A percentile compares a stretch with the other conserved stretches of the same genome.
phyloP scores from a whole-genome alignment of 2,329 filamentous ascomycete species.

The Aureobasidium sp. region DNA sequence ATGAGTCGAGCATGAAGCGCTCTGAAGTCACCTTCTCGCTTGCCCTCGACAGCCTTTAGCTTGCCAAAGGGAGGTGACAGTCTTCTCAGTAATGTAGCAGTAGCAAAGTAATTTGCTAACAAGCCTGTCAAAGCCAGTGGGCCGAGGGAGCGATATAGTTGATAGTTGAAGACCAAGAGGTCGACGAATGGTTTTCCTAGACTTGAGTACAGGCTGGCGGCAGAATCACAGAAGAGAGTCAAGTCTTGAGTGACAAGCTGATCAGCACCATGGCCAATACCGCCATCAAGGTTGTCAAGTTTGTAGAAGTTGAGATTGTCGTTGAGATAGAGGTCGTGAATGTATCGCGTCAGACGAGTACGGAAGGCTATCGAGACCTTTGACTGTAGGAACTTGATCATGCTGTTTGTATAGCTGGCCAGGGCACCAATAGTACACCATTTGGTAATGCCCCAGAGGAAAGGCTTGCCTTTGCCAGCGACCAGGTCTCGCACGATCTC shows the following conservation, averaged over 20 bases:
- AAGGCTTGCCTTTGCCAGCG: conserved; percentile 82
- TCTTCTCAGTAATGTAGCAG: conserved; percentile 77
- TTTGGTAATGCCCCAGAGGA: conserved; percentile 82
- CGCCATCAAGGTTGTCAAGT: conserved; percentile 83
- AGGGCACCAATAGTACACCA: conserved; percentile 93
- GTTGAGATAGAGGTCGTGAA: conserved; percentile 93
- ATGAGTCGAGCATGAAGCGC: conserved; percentile 85
- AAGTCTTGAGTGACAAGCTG: conserved; percentile 98
- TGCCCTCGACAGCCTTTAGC: conserved; percentile 88
- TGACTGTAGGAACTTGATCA: conserved; percentile 97
- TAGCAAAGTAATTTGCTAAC: conserved; percentile 87
- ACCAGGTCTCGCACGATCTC: conserved; percentile 94
- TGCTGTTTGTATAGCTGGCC: conserved; percentile 94
- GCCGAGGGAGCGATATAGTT: conserved; percentile 84
- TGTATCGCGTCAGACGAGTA: conserved; percentile 87
- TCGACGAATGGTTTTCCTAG: conserved; percentile 98
- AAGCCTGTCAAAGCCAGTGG: conserved; percentile 80
- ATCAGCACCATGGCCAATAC: conserved; percentile 83
- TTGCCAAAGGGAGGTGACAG: conserved; percentile 95
- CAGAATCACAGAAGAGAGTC: conserved; percentile 87
- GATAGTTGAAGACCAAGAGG: conserved; percentile 94
- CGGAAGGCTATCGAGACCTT: conserved; percentile 98
- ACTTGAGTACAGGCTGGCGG: conserved; percentile 88
- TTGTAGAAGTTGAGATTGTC: conserved; percentile 96
- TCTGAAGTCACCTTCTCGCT: conserved; percentile 91